Conservation (phyloP, 2,329 filamentous ascomycete species). For the Escovopsis sp. region DNA sequence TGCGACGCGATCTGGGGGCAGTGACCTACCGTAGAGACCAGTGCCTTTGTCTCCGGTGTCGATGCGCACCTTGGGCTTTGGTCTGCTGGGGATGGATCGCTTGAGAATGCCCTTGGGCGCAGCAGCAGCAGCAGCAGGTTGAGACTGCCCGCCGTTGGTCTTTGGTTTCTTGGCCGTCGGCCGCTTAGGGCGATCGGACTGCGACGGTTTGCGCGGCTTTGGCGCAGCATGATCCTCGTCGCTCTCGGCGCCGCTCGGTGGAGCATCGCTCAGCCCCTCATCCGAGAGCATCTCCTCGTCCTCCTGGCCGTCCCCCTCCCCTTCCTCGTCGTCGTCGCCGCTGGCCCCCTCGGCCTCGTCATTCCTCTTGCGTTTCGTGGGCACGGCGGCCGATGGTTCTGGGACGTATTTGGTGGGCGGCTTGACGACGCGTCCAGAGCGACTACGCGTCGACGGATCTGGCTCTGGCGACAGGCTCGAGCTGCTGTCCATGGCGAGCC, state of each 20-base stretch:
- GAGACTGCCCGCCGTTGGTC: slow-evolving; percentile 36
- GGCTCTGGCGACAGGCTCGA: slow-evolving; percentile 37
- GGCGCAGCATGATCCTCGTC: slow-evolving; percentile 25
- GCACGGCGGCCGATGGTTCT: slow-evolving; percentile 25
- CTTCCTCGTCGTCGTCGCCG: slow-evolving; percentile 8
- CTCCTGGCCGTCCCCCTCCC: slow-evolving; percentile 19
- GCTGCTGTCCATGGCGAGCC: slow-evolving; percentile 33
- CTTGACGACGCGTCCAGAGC: slow-evolving; percentile 53
- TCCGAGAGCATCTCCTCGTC: slow-evolving; percentile 34
- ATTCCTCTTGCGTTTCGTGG: slow-evolving; percentile 44
- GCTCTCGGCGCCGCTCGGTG: slow-evolving; percentile 19
- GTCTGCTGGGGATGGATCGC: slow-evolving; percentile 32
- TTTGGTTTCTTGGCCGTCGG: slow-evolving; percentile 50
- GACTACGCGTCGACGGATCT: slow-evolving; percentile 42
- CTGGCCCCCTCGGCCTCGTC: slow-evolving; percentile 28
- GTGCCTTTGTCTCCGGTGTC: slow-evolving; percentile 36
- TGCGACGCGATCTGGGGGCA: neutral
- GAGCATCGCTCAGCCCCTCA: slow-evolving; percentile 29
- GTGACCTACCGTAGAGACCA: slow-evolving; percentile 38
- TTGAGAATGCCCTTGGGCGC: slow-evolving; percentile 22
- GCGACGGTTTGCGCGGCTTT: slow-evolving; percentile 25
- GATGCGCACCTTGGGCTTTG: slow-evolving; percentile 41
- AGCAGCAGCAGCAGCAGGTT: slow-evolving; percentile 7
- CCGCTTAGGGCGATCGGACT: slow-evolving; percentile 34
- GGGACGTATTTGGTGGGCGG: slow-evolving; percentile 45